Evolutionary conservation across 306 rosid species (phyloP), one percentile per base, ranked within the genome.

Genomic region (Acmispon strigosus): DNA sequence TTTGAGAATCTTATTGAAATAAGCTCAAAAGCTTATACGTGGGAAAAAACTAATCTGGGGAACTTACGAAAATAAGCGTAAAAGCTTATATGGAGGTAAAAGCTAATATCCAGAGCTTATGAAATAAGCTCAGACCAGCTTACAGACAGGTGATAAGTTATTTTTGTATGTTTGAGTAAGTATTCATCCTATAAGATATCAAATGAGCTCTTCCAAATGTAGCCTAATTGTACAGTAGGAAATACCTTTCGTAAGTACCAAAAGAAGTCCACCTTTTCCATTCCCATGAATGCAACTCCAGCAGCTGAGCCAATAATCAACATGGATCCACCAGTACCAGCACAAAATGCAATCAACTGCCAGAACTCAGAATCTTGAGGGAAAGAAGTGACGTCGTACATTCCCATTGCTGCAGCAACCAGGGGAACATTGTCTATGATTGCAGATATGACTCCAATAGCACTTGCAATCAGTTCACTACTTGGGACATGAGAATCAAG

Each of bases 241-340:
- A 58, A 41, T 86, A 94, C 99, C 97, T 94, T 91, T 64, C 85
- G 79, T 1, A 94, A 78, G 85, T 89, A 94, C 96, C 99, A 94
- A 80, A 91, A 83, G 95, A 94, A 94, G 64, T 94, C 89, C 79
- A 94, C 96, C 73, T 87, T 94, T 80, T 94, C 99, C 99, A 91
- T 94, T 74, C 99, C 99, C 99, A 94, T 91, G 80, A 89, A 89
- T 44, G 99, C 97, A 62, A 89, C 96, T 77, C 99, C 99, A 17
- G 99, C 95, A 44, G 97, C 96, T 22, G 97, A 94, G 68, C 99
- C 99, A 75, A 89, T 89, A 62, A 94, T 57, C 11, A 94, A 81
- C 99, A 94, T 91, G 75, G 99, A 94, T 71, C 99, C 97, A 45
- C 98, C 98, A 7, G 98, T 90, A 37, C 97, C 96, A 9, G 98